Base-by-base conservation (phyloP, 768 basidiomycete species). In the Erythrobasidium yunnanense region DNA sequence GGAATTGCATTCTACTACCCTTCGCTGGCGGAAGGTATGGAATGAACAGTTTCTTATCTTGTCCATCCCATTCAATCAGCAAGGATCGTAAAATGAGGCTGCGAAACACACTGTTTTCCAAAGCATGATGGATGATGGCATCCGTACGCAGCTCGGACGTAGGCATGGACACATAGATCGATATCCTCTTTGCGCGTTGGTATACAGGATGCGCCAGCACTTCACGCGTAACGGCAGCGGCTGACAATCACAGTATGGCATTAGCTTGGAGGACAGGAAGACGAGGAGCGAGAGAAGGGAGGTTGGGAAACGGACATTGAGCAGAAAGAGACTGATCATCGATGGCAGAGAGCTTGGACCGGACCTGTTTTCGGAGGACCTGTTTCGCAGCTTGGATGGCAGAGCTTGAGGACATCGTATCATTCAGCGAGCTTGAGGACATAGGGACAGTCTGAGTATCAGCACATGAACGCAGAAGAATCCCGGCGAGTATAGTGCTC, bases 131-230 rank as follows among this genome's bases (percentile, higher is more conserved):
- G n/a, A 68, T 53, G 13, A 68, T 65, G 8, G 8, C 23, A 51
- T 68, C 67, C 35, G 67, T 68, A 13, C 33, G 56, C 17, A 68
- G 34, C 42, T 68, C 67, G 13, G 56, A 58, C 4, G 42, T 23
- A 5, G 67, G 57, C 67, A 68, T 62, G 11, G 67, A 68, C 1
- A 68, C 22, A 51, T 62, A 68, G 17, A 68, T 32, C 27, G 56
- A 62, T 22, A 68, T 5, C n/a, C 62, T 42, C 11, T 63, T 29
- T 29, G 67, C 67, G 2, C 13, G 29, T n/a, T 13, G n/a, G 52
- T 65, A 68, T 4, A 29, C 27, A 4, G 47, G 47, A 33, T 58
- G 57, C 17, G n/a, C 20, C 15, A 68, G 62, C 29, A 68, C 22
- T 20, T 54, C 23, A 25, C 23, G 8, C 4, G 67, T 68, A n/a